Percentiles rank a stretch among this genome's conserved stretches.
Conservation (phyloP, 148 eudicot species). For the Diospyros lotus region DNA sequence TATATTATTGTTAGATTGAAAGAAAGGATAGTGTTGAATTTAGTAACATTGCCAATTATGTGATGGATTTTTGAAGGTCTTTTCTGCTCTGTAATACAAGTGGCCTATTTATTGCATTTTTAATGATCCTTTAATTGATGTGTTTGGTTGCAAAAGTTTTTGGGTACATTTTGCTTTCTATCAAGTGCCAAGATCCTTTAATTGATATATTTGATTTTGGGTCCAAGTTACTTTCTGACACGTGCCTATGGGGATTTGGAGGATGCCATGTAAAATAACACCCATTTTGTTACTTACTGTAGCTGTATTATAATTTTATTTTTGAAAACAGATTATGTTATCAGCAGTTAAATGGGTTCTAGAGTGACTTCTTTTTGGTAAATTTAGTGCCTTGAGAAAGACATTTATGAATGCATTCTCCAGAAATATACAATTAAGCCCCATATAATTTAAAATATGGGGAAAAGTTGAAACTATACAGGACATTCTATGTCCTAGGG, state of each 20-base stretch:
- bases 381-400: neutral
- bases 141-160: neutral
- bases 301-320: neutral
- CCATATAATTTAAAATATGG: neutral
- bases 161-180: neutral
- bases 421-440: neutral
- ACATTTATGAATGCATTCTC: neutral
- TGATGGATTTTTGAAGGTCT: neutral
- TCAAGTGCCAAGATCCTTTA: neutral
- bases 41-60: neutral
- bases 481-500: too few species aligned
- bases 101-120: constrained; percentile 2
- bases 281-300: neutral
- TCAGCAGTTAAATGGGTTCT: neutral
- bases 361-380: neutral
- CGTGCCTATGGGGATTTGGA: neutral
- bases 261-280: neutral
- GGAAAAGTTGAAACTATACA: neutral
- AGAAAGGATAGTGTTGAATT: neutral
- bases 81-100: neutral
- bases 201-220: neutral
- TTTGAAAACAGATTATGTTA: neutral
- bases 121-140: neutral
- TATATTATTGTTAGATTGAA: neutral
- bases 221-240: neutral